These are phyloP conservation scores for Wickerhamomyces strasburgensis DNA, from an alignment of 805 yeast species.

Conservation along the genomic window DNA sequence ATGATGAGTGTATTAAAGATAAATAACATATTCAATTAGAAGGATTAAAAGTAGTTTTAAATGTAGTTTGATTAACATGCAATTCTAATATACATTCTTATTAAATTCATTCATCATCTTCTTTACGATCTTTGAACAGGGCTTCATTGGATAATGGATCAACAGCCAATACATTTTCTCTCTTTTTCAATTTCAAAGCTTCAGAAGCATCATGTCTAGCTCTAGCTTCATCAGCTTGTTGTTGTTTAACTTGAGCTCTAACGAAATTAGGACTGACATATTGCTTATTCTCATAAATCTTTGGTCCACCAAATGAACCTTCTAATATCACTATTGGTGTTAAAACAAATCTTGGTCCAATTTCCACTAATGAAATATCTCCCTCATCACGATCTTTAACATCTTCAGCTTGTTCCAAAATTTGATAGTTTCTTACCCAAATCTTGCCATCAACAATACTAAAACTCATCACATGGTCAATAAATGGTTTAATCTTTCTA, in stretches of 20 bases:
- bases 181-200: conserved; percentile 67
- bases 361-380: conserved; percentile 79
- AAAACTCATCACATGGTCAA: conserved; percentile 93
- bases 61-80: neutral
- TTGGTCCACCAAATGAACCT: conserved; percentile 97
- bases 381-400: conserved; percentile 49
- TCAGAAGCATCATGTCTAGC: conserved; percentile 75
- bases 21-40: neutral
- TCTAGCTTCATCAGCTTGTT: conserved; percentile 75
- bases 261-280: conserved; percentile 94
- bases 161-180: conserved; percentile 66
- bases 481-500: conserved; percentile 87
- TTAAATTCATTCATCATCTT: neutral
- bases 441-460: conserved; percentile 88
- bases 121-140: conserved; percentile 47
- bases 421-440: conserved; percentile 95
- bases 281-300: conserved; percentile 94
- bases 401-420: conserved; percentile 57
- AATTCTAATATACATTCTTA: conserved; percentile 2
- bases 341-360: conserved; percentile 94
- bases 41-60: conserved; percentile 4
- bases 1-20: neutral
- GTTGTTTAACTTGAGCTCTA: conserved; percentile 80
- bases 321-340: conserved; percentile 88
- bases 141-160: conserved; percentile 82